Evolutionary conservation across 108 stramenopile genomes (phyloP).

Genomic region (Nannochloropsis granulata): DNA sequence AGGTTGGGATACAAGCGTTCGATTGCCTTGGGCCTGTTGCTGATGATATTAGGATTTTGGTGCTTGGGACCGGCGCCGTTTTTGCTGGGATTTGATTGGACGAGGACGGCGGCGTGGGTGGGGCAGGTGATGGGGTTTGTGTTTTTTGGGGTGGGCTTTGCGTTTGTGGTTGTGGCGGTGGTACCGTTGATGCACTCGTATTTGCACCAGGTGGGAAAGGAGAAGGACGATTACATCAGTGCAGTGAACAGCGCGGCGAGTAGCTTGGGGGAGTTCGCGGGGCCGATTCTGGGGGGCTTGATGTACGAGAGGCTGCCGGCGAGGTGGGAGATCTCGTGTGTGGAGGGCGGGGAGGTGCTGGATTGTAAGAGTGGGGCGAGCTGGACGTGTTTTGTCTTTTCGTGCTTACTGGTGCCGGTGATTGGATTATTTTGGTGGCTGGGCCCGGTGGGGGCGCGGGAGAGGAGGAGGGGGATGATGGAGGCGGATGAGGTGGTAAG

Average conservation of each 20-base stretch:
- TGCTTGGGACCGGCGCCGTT: neutral
- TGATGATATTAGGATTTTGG: neutral
- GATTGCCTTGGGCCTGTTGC: neutral
- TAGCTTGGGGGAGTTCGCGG: neutral
- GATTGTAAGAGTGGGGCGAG: neutral
- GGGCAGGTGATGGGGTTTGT: neutral
- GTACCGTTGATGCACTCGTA: neutral
- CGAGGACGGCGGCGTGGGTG: neutral
- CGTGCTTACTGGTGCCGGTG: neutral
- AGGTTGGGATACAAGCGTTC: neutral
- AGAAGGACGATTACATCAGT: neutral
- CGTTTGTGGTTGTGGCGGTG: neutral
- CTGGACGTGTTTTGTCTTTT: neutral
- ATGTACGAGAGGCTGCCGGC: neutral
- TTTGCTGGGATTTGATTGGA: neutral
- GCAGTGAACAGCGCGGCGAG: neutral
- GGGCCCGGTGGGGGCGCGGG: neutral
- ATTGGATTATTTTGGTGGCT: neutral
- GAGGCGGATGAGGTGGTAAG: neutral
- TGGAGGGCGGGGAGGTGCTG: neutral
- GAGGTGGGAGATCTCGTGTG: neutral
- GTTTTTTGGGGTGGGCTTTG: neutral
- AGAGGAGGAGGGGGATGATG: neutral
- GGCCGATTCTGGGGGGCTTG: neutral
- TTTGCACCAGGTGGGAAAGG: neutral